Evolutionary conservation across 2,329 filamentous ascomycete species (phyloP).

Genomic region (Phyllosticta citribraziliensis): DNA sequence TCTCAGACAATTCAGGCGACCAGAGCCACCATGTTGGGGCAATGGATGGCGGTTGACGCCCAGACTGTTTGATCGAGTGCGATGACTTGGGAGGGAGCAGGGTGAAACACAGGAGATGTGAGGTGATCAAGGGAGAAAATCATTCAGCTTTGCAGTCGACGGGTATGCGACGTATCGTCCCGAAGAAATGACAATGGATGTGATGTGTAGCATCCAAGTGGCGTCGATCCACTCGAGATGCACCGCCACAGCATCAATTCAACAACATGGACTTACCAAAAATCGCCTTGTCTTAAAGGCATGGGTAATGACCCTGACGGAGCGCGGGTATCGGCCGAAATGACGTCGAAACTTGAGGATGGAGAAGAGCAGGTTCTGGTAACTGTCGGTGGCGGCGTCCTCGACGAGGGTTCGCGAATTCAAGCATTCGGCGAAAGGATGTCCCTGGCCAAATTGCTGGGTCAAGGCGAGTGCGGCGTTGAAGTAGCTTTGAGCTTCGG

Average conservation of each 20-base stretch:
- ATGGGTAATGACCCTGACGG: conserved; percentile 36
- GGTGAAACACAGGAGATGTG: background rate
- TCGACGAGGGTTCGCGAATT: conserved; percentile 48
- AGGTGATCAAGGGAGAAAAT: background rate
- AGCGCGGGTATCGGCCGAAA: conserved; percentile 30
- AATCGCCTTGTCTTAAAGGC: conserved; percentile 39
- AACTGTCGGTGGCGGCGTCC: conserved; percentile 69
- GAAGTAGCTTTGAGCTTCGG: conserved; percentile 28
- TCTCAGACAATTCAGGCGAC: background rate
- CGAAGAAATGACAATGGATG: background rate
- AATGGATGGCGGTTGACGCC: background rate
- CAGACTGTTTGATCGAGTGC: background rate
- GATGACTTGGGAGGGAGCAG: background rate
- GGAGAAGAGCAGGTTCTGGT: conserved; percentile 74
- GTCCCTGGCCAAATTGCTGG: conserved; percentile 19
- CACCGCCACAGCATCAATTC: background rate
- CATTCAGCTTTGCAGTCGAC: background rate
- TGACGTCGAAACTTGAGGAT: conserved; percentile 45
- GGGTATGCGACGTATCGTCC: background rate
- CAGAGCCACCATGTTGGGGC: background rate
- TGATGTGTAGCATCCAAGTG: background rate
- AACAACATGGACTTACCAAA: background rate
- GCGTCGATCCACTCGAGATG: background rate
- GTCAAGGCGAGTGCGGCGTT: conserved; percentile 18
- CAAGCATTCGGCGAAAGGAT: background rate